These are phyloP conservation scores for Lonicera japonica DNA, from an alignment of 129 eudicot species.

Conservation along the genomic window DNA sequence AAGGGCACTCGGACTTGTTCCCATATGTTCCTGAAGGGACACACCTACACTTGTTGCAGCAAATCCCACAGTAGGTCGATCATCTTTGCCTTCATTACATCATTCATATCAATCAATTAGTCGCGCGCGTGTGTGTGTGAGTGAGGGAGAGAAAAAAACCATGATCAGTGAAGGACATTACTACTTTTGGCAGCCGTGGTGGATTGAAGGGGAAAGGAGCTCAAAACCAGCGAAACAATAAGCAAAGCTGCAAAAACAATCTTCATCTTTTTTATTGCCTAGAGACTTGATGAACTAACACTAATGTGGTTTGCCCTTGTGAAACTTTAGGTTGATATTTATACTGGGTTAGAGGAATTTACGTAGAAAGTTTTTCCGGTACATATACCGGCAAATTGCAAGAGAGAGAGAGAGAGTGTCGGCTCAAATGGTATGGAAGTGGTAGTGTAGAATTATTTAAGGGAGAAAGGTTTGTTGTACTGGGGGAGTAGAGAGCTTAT, in stretches of 20 bases:
- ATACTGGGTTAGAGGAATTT: no score
- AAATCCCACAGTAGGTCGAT: not conserved
- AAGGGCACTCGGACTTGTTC: constrained; percentile 60
- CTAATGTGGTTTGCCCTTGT: not conserved
- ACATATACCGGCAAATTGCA: no score
- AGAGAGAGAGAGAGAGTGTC: no score
- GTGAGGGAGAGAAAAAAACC: not conserved
- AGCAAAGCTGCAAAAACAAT: not conserved
- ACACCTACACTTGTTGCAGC: constrained; percentile 20
- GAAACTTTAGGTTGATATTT: no score
- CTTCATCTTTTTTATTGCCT: constrained; percentile 23
- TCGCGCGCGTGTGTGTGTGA: not conserved
- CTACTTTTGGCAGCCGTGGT: constrained; percentile 2
- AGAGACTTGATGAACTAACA: no score
- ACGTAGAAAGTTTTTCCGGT: no score
- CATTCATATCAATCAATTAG: not conserved
- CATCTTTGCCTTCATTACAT: not conserved
- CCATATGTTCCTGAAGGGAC: constrained; percentile 66
- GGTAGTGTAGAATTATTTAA: no score
- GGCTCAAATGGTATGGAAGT: no score
- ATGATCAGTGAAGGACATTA: not conserved
- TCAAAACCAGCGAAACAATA: constrained; percentile 6
- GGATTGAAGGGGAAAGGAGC: constrained; percentile 2
- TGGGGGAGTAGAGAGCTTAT: no score
- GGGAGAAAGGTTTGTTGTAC: no score